Evolutionary conservation across 116 monocot genomes (phyloP).

Genomic region (Trichopus zeylanicus): DNA sequence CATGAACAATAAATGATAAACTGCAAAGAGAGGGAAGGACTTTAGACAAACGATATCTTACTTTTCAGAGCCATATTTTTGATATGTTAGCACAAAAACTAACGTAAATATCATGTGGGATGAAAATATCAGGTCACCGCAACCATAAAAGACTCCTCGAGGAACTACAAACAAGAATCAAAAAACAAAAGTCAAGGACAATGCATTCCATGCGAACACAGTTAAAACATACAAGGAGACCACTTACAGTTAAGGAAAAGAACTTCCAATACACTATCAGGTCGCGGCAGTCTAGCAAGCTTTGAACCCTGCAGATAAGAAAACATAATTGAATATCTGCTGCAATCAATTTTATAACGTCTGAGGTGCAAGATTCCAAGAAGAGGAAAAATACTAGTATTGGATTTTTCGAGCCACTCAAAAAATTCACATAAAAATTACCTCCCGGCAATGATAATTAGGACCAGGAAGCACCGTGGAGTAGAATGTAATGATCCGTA

Average conservation of each 20-base stretch:
- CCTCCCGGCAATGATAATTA: constrained; percentile 99
- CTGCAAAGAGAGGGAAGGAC: too few relatives aligned
- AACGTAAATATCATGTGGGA: constrained; percentile 98
- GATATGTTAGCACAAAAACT: constrained; percentile 87
- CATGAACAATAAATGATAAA: too few relatives aligned
- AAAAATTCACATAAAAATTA: neutral
- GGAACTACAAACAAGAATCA: constrained; percentile 98
- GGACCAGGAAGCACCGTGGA: constrained; percentile 94
- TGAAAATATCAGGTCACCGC: constrained; percentile 98
- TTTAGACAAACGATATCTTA: too few relatives aligned
- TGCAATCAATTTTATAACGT: too few relatives aligned
- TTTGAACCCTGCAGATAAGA: constrained; percentile 56
- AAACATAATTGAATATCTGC: too few relatives aligned
- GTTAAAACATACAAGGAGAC: neutral
- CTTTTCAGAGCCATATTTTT: constrained; percentile 86
- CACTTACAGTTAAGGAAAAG: constrained; percentile 79
- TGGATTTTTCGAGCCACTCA: neutral
- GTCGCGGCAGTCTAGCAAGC: constrained; percentile 70
- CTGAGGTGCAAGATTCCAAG: neutral
- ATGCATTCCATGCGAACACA: neutral
- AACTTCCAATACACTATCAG: constrained; percentile 65
- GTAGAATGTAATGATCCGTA: constrained; percentile 89
- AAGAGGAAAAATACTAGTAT: neutral
- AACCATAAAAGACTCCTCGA: constrained; percentile 75
- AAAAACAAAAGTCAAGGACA: constrained; percentile 7